Percentiles rank a stretch among this genome's conserved stretches.
Conservation (phyloP, 768 basidiomycete species). For the Lanmaoa rubissima region DNA sequence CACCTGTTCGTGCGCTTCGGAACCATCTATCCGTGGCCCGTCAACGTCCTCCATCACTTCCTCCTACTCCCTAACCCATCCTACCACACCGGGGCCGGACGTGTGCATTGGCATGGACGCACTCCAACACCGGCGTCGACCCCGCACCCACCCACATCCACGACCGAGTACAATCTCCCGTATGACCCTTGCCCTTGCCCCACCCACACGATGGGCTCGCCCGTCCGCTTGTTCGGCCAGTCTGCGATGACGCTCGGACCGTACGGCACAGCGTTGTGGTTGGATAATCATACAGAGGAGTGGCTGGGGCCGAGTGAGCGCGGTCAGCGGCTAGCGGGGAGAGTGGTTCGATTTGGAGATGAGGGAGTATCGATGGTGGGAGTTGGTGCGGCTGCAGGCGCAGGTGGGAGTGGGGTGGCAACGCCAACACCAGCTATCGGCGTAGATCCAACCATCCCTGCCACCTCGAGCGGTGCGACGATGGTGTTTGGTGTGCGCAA, state of each 20-base stretch:
- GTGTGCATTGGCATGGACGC: neutral
- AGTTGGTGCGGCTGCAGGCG: neutral
- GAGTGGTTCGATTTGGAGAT: neutral
- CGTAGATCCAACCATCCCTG: neutral
- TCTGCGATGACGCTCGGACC: slow-evolving; percentile 54
- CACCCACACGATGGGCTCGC: slow-evolving; percentile 46
- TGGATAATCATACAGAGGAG: slow-evolving; percentile 60
- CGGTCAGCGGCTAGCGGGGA: slow-evolving; percentile 63
- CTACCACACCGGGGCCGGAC: slow-evolving; percentile 24
- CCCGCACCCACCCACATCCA: neutral
- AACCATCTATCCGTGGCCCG: slow-evolving; percentile 63
- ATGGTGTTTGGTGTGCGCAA: slow-evolving; percentile 47
- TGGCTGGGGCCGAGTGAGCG: slow-evolving; percentile 42
- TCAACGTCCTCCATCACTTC: slow-evolving; percentile 67
- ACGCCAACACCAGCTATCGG: neutral
- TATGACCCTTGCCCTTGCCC: slow-evolving; percentile 40
- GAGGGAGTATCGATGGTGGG: neutral
- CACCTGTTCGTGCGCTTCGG: slow-evolving; percentile 59
- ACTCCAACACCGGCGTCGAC: neutral
- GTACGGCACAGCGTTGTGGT: slow-evolving; percentile 64
- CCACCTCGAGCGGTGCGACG: slow-evolving; percentile 1
- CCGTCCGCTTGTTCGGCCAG: slow-evolving; percentile 55
- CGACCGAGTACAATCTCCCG: slow-evolving; percentile 40
- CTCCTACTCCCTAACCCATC: slow-evolving; percentile 44
- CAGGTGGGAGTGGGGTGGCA: neutral